A percentile compares a stretch with the other conserved stretches of the same genome.
These are phyloP conservation scores for Phaseolus lunatus DNA, from an alignment of 306 rosid species.

Conservation along the genomic window DNA sequence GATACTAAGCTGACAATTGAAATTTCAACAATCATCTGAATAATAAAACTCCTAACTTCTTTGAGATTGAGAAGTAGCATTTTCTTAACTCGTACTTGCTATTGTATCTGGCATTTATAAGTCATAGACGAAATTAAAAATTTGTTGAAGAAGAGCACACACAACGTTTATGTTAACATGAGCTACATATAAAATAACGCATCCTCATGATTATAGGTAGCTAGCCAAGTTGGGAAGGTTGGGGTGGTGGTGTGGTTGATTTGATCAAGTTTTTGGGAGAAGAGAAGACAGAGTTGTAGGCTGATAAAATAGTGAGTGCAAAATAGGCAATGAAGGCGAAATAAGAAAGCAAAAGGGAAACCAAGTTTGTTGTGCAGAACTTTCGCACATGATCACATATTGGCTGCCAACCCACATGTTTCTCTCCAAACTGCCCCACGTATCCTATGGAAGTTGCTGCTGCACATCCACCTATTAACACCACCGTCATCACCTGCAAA, in stretches of 20 bases:
- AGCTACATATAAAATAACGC: background rate
- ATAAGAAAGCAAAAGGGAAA: conserved; percentile 59
- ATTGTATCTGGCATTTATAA: background rate
- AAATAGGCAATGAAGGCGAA: conserved; percentile 64
- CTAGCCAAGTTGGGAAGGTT: background rate
- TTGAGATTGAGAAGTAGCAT: background rate
- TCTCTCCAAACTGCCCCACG: conserved; percentile 69
- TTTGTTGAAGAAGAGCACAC: background rate
- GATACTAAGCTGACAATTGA: too few relatives aligned
- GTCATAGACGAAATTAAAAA: background rate
- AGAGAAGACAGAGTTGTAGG: conserved; percentile 46
- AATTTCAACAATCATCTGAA: too few relatives aligned
- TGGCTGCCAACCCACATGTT: conserved; percentile 59
- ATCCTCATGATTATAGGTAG: background rate
- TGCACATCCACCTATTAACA: conserved; percentile 71
- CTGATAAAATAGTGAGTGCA: conserved; percentile 52
- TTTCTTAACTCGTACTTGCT: background rate
- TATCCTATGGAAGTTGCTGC: conserved; percentile 74
- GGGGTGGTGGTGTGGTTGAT: background rate
- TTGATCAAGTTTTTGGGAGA: background rate
- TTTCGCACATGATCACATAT: conserved; percentile 59
- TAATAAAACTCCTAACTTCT: too few relatives aligned
- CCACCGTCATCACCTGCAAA: conserved; percentile 59
- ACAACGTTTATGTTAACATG: background rate
- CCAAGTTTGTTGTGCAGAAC: conserved; percentile 60